A percentile compares a stretch with the other conserved stretches of the same genome.
phyloP scores from a whole-genome alignment of 371 early-diverging fungal species.

The Capillidium rhysosporum region DNA sequence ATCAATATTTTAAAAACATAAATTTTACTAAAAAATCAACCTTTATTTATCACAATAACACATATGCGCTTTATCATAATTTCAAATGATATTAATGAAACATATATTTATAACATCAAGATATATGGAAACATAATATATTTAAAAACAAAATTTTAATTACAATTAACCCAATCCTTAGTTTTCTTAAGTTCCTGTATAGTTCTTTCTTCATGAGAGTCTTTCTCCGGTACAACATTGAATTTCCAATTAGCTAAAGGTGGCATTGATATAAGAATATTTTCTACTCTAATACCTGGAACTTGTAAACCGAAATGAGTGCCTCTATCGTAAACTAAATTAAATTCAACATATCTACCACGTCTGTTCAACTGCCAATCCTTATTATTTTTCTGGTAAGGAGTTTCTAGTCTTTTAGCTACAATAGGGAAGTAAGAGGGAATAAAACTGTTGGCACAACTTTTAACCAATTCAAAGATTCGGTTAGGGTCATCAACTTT shows the following conservation, averaged over 20 bases:
- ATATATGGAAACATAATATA: no score
- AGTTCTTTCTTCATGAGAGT: not conserved
- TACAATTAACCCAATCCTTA: no score
- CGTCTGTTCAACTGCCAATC: conserved; percentile 71
- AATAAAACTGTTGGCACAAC: conserved; percentile 51
- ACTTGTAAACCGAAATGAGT: conserved; percentile 77
- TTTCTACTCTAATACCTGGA: conserved; percentile 65
- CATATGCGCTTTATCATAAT: no score
- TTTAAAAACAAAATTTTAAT: no score
- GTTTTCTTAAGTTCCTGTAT: no score
- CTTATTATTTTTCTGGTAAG: conserved; percentile 40
- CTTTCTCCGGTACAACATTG: conserved; percentile 33
- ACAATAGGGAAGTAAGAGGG: conserved; percentile 57
- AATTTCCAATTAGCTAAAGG: conserved; percentile 78
- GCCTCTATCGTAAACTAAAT: conserved; percentile 70
- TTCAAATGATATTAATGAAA: no score
- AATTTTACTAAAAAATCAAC: no score
- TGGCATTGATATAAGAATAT: conserved; percentile 69
- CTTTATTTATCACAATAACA: no score
- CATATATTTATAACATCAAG: no score
- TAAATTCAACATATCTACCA: conserved; percentile 81
- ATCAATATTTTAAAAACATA: no score
- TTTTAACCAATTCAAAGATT: conserved; percentile 43
- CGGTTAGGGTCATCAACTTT: not conserved
- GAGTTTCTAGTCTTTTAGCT: conserved; percentile 35